Evolutionary conservation across 768 basidiomycete species (phyloP).

Genomic region (Mycena pura): DNA sequence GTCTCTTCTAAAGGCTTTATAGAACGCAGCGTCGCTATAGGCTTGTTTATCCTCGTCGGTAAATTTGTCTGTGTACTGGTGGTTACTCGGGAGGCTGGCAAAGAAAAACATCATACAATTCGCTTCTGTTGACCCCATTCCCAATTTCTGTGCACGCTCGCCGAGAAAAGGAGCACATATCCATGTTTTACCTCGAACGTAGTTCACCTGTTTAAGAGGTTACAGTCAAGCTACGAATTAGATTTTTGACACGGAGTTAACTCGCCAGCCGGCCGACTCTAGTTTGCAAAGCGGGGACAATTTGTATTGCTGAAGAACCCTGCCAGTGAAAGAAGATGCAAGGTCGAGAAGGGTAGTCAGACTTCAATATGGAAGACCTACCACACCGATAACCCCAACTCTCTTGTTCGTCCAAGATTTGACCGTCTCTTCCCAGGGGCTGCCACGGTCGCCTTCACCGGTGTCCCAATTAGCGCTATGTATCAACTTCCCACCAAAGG

Average conservation of each 20-base stretch:
- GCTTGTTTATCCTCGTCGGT: slow-evolving; percentile 56
- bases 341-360: too few species aligned
- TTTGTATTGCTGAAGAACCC: slow-evolving; percentile 70
- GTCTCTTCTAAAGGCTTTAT: slow-evolving; percentile 53
- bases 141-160: slow-evolving; percentile 46
- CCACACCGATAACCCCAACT: slow-evolving; percentile 68
- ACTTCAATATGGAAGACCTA: slow-evolving; percentile 35
- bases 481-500: slow-evolving; percentile 61
- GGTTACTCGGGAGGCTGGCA: neutral
- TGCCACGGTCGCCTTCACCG: slow-evolving; percentile 38
- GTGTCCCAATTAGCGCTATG: slow-evolving; percentile 72
- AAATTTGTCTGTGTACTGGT: slow-evolving; percentile 46
- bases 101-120: slow-evolving; percentile 46
- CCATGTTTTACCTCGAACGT: slow-evolving; percentile 68
- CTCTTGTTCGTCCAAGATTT: slow-evolving; percentile 58
- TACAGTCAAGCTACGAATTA: too few species aligned
- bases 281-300: slow-evolving; percentile 63
- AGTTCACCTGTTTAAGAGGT: slow-evolving; percentile 56
- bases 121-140: slow-evolving; percentile 43
- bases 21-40: slow-evolving; percentile 56
- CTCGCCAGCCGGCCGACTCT: too few species aligned
- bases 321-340: too few species aligned
- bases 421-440: slow-evolving; percentile 51
- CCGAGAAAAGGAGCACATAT: slow-evolving; percentile 52
- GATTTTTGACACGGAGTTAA: too few species aligned